Base-by-base conservation (phyloP, 225 moss, liverwort and hornwort species). In the Rhytidiadelphus loreus region DNA sequence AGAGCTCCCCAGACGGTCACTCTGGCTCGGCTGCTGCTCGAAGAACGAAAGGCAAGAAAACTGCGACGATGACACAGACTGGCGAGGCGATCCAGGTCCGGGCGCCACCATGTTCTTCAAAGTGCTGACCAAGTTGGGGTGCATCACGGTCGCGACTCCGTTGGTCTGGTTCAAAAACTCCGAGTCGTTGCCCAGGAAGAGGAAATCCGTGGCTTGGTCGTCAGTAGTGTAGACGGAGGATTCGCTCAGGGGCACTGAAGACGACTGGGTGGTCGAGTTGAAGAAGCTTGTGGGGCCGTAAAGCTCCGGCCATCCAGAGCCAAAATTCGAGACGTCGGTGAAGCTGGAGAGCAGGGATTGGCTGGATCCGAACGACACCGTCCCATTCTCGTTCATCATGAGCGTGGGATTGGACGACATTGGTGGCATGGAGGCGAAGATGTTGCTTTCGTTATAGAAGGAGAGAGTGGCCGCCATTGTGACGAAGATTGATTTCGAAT, bases 111-210 rank as follows among this genome's bases (percentile, higher is more conserved):
- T 87, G 33, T 87, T 86, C 89, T 94, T 96, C 37, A 97, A 55
- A 17, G 96, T 96, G 59, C 87, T 90, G 23, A 97, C 96, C 87
- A 97, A 83, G 59, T 97, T 97, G 2, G 96, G 96, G 75, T 97
- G 96, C 96, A 97, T 97, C 30, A 94, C 94, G 6, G 94, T 90
- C 13, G 89, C 91, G 33, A 88, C 81, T 33, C 87, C 90, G 58
- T 90, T 90, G 62, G 90, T 84, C 85, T 93, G 90, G 48, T 90
- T 86, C 84, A 93, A 46, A 48, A 88, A 93, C 18, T 93, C 91
- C 15, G 83, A 86, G 65, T 91, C 90, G 41, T 52, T 84, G 35
- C 60, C 90, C 80, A 86, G 59, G 52, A 90, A 65, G 29, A 90
- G 88, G 29, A 88, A 66, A 68, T 92, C 91, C 3, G 69, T 12